Evolutionary conservation across 257 asterid species (phyloP), one percentile per base, ranked within the genome.

Genomic region (Fraxinus anomala): DNA sequence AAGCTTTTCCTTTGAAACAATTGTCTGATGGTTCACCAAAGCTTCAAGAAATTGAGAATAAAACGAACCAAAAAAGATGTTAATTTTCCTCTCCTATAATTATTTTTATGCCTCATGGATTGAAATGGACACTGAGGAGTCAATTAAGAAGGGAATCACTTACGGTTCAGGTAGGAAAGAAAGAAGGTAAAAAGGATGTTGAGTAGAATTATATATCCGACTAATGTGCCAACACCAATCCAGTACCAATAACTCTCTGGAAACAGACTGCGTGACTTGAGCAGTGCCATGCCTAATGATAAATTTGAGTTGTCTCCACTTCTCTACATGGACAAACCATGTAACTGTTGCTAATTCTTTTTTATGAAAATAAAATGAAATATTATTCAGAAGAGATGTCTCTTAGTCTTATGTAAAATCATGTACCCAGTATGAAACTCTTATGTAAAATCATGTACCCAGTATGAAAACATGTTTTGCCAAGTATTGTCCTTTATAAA

Each of bases 201-300:
- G 90, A 94, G 89, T 75, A 94, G 77, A 84, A 88, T 73, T 30
- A 96, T 92, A 69, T 92, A 94, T 75, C 97, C 99, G 26, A 90
- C 86, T 91, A 94, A 81, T 70, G 96, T 97, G 76, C 94, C 96
- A 59, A 94, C 84, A 44, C 99, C 99, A 77, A 94, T 94, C 97
- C 97, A 94, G 82, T 94, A 94, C 99, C 99, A 94, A 84, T 90
- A 92, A 80, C 92, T 86, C 83, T 92, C 89, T 13, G 92, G 87
- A 85, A 91, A 92, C 84, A 94, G 71, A 87, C 92, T 89, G 83
- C 94, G 97, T 68, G 97, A 82, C 85, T 88, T 90, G 79, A 94
- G 87, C 86, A 94, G 77, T 78, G 96, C 97, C 85, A 87, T 83
- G 61, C 98, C 98, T 21, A 94, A 76, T 30, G 93, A 80, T 86